A percentile compares a stretch with the other conserved stretches of the same genome.
Conservation (phyloP, 176 grass and related monocot genomes). For the Pontederia paniculata region DNA sequence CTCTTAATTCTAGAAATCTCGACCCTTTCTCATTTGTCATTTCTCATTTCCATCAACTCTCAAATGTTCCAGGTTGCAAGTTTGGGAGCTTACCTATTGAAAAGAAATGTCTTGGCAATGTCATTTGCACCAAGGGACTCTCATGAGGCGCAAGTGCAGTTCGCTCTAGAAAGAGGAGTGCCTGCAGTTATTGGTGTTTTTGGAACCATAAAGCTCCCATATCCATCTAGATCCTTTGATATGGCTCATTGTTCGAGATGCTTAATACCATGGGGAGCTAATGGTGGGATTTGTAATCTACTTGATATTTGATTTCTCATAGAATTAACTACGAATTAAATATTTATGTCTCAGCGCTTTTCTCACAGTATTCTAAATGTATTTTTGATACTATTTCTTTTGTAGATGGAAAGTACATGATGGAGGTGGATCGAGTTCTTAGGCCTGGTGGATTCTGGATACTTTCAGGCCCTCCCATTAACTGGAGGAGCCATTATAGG, state of each 20-base stretch:
- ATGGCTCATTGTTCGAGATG: too few relatives aligned
- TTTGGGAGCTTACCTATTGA: conserved; percentile 2
- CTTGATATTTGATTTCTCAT: conserved; percentile 11
- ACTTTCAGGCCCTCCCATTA: conserved; percentile 84
- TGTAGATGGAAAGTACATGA: conserved; percentile 86
- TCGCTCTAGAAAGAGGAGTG: too few relatives aligned
- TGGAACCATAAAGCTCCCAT: too few relatives aligned
- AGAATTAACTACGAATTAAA: neutral
- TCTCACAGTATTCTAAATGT: neutral
- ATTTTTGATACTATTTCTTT: conserved; percentile 10
- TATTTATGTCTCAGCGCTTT: neutral
- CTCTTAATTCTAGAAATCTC: too few relatives aligned
- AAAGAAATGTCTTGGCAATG: neutral
- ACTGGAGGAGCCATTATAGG: conserved; percentile 68
- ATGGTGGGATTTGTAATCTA: conserved; percentile 35
- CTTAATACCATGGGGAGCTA: conserved; percentile 7
- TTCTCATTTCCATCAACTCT: neutral
- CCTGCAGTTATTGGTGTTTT: too few relatives aligned
- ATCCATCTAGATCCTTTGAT: too few relatives aligned
- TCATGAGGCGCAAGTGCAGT: too few relatives aligned
- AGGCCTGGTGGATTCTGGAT: conserved; percentile 96
- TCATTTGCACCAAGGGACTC: too few relatives aligned
- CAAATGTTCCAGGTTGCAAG: neutral
- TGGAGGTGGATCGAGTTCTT: conserved; percentile 92
- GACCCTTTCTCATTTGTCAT: neutral